Conservation (phyloP, 257 asterid genomes). For the Asclepias syriaca region DNA sequence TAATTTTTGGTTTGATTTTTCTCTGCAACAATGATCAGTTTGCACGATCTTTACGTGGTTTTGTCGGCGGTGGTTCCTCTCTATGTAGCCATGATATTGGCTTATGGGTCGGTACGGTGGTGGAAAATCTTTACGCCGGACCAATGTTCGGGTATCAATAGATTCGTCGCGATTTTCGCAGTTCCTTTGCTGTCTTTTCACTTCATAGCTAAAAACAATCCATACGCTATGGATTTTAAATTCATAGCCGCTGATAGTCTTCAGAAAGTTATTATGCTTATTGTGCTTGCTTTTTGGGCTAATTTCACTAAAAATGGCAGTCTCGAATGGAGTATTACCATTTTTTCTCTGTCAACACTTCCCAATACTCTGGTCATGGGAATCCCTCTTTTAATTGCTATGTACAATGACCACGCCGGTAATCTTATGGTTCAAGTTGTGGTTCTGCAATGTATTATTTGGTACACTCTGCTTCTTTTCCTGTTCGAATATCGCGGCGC, state of each 20-base stretch:
- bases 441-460: slow-evolving; percentile 80
- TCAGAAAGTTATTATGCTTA: slow-evolving; percentile 74
- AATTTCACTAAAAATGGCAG: slow-evolving; percentile 62
- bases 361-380: slow-evolving; percentile 97
- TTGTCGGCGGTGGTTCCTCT: slow-evolving; percentile 80
- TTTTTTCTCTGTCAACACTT: slow-evolving; percentile 73
- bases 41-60: slow-evolving; percentile 79
- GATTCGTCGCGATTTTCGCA: slow-evolving; percentile 85
- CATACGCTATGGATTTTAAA: slow-evolving; percentile 71
- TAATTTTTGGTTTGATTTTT: neutral
- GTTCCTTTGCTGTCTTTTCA: slow-evolving; percentile 89
- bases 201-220: slow-evolving; percentile 67
- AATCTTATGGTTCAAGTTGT: slow-evolving; percentile 77
- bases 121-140: slow-evolving; percentile 95
- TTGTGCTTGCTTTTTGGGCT: slow-evolving; percentile 57
- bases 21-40: slow-evolving; percentile 49
- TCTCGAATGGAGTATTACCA: slow-evolving; percentile 85
- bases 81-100: slow-evolving; percentile 88
- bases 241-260: slow-evolving; percentile 87
- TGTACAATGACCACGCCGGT: slow-evolving; percentile 72
- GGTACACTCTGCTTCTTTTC: slow-evolving; percentile 80
- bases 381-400: slow-evolving; percentile 73
- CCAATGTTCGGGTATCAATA: slow-evolving; percentile 91
- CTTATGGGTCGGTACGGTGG: slow-evolving; percentile 95
- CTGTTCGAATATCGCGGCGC: slow-evolving; percentile 87